Conservation (phyloP, 441 rosid species). For the Monsonia emarginata region DNA sequence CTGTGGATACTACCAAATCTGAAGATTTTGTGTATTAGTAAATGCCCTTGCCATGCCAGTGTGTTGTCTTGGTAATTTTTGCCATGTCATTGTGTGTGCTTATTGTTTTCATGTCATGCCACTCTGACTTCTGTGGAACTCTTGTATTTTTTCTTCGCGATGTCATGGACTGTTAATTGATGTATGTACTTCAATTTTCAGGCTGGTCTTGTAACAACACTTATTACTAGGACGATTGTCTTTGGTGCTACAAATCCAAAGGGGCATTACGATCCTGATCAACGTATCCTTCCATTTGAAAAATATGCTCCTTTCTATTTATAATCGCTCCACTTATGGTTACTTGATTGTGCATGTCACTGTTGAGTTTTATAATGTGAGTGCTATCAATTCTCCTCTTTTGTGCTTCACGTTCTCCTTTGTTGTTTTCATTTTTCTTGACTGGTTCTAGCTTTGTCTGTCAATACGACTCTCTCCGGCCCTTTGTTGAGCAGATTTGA, state of each 20-base stretch:
- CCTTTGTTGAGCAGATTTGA: slow-evolving; percentile 96
- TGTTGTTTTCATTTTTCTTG: slow-evolving; percentile 30
- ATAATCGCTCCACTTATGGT: background rate
- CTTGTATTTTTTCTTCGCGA: slow-evolving; percentile 1
- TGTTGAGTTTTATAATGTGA: background rate
- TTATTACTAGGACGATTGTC: slow-evolving; percentile 76
- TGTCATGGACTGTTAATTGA: no score
- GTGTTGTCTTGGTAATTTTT: no score
- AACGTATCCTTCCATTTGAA: slow-evolving; percentile 47
- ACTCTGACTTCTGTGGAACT: background rate
- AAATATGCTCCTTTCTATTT: slow-evolving; percentile 1
- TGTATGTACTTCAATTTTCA: no score
- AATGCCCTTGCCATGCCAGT: no score
- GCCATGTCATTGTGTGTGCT: no score
- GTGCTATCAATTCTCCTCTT: background rate
- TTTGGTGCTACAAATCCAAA: slow-evolving; percentile 98
- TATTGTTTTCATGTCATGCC: background rate
- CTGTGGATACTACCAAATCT: no score
- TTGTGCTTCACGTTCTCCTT: background rate
- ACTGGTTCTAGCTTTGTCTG: slow-evolving; percentile 69
- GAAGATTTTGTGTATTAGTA: no score
- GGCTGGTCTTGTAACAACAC: slow-evolving; percentile 96
- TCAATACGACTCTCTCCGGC: slow-evolving; percentile 89
- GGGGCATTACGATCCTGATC: slow-evolving; percentile 95
- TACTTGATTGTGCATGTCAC: background rate